Conservation (phyloP, 352 stramenopile genomes). For the Pythium utonaiense region DNA sequence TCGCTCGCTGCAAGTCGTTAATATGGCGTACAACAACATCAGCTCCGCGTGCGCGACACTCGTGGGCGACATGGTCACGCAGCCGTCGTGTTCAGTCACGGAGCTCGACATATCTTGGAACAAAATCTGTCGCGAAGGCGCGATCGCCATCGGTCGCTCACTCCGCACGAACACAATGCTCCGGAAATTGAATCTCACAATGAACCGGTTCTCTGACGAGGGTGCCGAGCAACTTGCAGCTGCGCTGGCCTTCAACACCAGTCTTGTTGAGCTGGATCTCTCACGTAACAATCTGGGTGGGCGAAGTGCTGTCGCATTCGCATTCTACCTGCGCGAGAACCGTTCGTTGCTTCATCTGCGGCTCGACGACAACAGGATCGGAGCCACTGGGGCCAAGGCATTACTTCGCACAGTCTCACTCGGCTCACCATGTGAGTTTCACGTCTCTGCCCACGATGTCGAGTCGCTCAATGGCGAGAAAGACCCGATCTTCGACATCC, state of each 20-base stretch:
- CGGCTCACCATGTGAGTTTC: conserved; percentile 51
- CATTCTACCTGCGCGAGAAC: conserved; percentile 54
- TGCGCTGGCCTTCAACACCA: conserved; percentile 45
- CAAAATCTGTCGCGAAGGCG: conserved; percentile 49
- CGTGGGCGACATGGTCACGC: conserved; percentile 59
- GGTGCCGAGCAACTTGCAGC: conserved; percentile 57
- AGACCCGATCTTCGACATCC: conserved; percentile 46
- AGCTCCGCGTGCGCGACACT: conserved; percentile 43
- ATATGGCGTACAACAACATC: conserved; percentile 68
- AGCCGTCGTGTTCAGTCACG: conserved; percentile 41
- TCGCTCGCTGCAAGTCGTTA: conserved; percentile 42
- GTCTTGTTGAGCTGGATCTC: conserved; percentile 46
- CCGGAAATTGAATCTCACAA: conserved; percentile 44
- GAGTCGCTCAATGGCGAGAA: conserved; percentile 28
- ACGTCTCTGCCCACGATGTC: conserved; percentile 49
- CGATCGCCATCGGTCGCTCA: conserved; percentile 48
- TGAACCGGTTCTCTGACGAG: conserved; percentile 69
- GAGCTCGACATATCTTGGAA: conserved; percentile 73
- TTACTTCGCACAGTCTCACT: conserved; percentile 45
- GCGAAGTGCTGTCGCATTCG: conserved; percentile 48
- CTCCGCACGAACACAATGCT: conserved; percentile 52
- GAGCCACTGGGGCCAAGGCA: conserved; percentile 48
- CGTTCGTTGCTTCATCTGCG: conserved; percentile 32
- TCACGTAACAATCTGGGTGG: conserved; percentile 59
- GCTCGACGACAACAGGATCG: conserved; percentile 60